Evolutionary conservation across 257 asterid species (phyloP), one percentile per base, ranked within the genome.

Genomic region (Knoxia roxburghii): DNA sequence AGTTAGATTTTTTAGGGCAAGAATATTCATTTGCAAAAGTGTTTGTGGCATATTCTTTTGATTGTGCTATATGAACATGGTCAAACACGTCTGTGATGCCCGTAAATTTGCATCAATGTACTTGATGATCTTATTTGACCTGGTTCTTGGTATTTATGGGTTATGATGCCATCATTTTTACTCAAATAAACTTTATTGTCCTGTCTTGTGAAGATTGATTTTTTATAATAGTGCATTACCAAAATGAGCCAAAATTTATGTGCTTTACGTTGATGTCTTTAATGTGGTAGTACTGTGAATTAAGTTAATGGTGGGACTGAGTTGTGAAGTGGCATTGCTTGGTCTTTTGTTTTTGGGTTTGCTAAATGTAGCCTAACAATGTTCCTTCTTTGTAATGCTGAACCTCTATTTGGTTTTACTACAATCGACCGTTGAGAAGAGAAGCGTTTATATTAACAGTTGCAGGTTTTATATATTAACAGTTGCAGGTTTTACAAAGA

Each of bases 401-500:
- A 52, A 11, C 23, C 18, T 40, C 46, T 49, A 24, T 8, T 51
- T 61, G 24, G 23, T 54, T n/a, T 59, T 29, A 45, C 32, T 18
- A 15, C 6, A 68, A 41, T 52, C 20, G 29, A 68, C 29, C 24
- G 41, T 39, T 37, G 14, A 7, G 20, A 41, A 59, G 32, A 18
- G 32, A 20, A 68, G 43, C 6, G 41, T 37, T n/a, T n/a, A 37
- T 3, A 37, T 9, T 37, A 37, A 32, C 20, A 20, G 62, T 53
- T 79, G 68, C 78, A 85, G 91, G 91, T 72, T 73, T 66, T 77
- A 30, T n/a, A 37, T 37, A 9, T 37, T 37, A 37, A 32, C 20
- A 20, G 62, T 53, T 79, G 68, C 78, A 85, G 91, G 91, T 73
- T 73, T 64, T 77, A 30, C 72, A 39, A 90, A 83, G 86, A 65